Base-by-base conservation (phyloP, 257 asterid genomes). In the Buddleja alternifolia region DNA sequence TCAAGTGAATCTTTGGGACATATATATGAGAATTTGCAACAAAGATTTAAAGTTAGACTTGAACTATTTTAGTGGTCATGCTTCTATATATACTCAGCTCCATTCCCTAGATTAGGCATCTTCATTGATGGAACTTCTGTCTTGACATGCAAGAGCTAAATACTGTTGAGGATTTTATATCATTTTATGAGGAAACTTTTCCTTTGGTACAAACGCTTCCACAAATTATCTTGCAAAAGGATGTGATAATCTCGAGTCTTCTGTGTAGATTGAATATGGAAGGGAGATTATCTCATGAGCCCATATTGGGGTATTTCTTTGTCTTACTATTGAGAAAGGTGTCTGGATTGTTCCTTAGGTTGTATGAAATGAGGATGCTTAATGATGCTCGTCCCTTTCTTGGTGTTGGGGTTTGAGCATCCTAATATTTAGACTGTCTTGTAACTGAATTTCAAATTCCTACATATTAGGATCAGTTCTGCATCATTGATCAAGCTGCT, bases 121-220 rank as follows among this genome's bases (percentile, higher is more conserved):
- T 36, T 21, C 41, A 36, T 74, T 37, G 59, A 37, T 44, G 56
- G 24, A 57, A 44, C 62, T 44, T 70, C 63, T 72, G 45, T 68
- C 50, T 12, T 52, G 66, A 14, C 16, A 44, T 79, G 70, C 94
- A 93, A 97, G 99, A 93, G 78, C 78, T 93, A 44, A 93, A 93
- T 78, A 93, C 97, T 7, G 97, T 96, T 0, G 95, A 87, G 80
- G 97, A n/a, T n/a, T n/a, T n/a, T n/a, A n/a, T n/a, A n/a, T n/a
- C n/a, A n/a, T n/a, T n/a, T n/a, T n/a, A n/a, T n/a, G n/a, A n/a
- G n/a, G n/a, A n/a, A n/a, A n/a, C n/a, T n/a, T n/a, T n/a, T n/a
- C n/a, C n/a, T n/a, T n/a, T n/a, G n/a, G n/a, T n/a, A n/a, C n/a
- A n/a, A n/a, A n/a, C n/a, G n/a, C n/a, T n/a, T n/a, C n/a, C n/a